phyloP scores from a whole-genome alignment of 208 protist genomes.

The Acanthamoeba culbertsoni region DNA sequence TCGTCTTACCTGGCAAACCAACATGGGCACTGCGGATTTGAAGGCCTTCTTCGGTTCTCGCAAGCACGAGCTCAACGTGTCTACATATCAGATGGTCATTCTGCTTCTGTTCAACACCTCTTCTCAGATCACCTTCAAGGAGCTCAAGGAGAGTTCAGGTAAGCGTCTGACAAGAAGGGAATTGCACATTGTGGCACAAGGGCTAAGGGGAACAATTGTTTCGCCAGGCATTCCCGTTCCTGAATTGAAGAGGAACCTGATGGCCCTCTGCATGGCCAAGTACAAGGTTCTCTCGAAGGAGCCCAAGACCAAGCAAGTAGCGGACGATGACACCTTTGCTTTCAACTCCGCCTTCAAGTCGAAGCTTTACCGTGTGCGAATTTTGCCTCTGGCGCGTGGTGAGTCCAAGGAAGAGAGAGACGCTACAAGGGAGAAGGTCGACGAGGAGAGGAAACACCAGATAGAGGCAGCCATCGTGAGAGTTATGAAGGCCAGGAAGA shows the following conservation, averaged over 20 bases:
- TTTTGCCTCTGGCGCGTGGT: constrained; percentile 69
- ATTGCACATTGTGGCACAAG: too few relatives aligned
- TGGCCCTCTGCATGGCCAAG: constrained; percentile 75
- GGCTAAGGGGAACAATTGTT: too few relatives aligned
- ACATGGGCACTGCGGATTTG: constrained; percentile 84
- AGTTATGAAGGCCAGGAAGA: constrained; percentile 88
- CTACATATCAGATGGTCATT: constrained; percentile 84
- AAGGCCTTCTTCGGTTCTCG: constrained; percentile 75
- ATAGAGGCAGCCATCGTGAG: constrained; percentile 89
- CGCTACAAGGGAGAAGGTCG: constrained; percentile 81
- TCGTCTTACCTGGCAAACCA: constrained; percentile 82
- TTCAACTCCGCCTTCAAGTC: constrained; percentile 80
- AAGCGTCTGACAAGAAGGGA: background rate
- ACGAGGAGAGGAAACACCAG: constrained; percentile 87
- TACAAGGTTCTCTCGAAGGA: constrained; percentile 68
- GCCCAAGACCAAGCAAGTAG: constrained; percentile 67
- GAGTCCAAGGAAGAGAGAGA: constrained; percentile 78
- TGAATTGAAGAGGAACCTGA: constrained; percentile 80
- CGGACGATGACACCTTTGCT: constrained; percentile 75
- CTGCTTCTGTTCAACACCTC: constrained; percentile 85
- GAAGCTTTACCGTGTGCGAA: constrained; percentile 75
- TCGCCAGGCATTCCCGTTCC: constrained; percentile 66
- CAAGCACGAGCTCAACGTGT: constrained; percentile 80
- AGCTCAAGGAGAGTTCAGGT: constrained; percentile 61
- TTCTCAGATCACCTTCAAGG: constrained; percentile 70